Evolutionary conservation across 2,329 filamentous ascomycete species (phyloP), one percentile per base, ranked within the genome.

Genomic region (Cladosporium sp.): DNA sequence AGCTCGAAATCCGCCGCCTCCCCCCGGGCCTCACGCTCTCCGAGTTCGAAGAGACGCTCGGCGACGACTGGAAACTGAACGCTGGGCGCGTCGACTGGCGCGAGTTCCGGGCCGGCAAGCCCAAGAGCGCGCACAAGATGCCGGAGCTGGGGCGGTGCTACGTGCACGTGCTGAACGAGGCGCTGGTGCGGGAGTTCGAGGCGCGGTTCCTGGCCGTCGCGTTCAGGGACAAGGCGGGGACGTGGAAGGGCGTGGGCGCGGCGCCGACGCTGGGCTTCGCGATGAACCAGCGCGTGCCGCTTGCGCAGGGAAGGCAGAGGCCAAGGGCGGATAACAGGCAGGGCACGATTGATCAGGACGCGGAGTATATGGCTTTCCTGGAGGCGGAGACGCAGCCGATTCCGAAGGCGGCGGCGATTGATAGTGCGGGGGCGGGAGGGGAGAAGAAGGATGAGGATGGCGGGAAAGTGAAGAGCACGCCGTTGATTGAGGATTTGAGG

Each of bases 331-430:
- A 98, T 74, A 83, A 84, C 49, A 84, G 91, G 11, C 89, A 95
- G 68, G 93, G 92, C 49, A 95, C 90, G 3, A 97, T 98, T 60
- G 93, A 98, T 63, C 90, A 95, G 67, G 93, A 98, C 64, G 84
- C 89, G 0, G 93, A 97, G 62, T 98, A 96, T 63, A 95, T 96
- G 75, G 83, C 85, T 22, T 98, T 97, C 67, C 78, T 98, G 7
- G 87, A 95, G 68, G 86, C 82, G 50, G 78, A 97, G 43, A 95
- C 91, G 1, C 89, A 95, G 60, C 82, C 80, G 2, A 76, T 82
- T 55, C 70, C 72, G n/a, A 84, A 80, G 63, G 70, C 80, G 10
- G 63, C 73, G 9, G 70, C 74, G 7, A 55, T 68, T 1, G 78
- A 77, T 19, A 72, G 78, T 22, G 77, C 82, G 32, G n/a, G 4